Percentiles rank a stretch among this genome's conserved stretches.
Evolutionary conservation across 495 filamentous ascomycete genomes (phyloP).

Genomic region (Hyaloscypha hepaticicola): DNA sequence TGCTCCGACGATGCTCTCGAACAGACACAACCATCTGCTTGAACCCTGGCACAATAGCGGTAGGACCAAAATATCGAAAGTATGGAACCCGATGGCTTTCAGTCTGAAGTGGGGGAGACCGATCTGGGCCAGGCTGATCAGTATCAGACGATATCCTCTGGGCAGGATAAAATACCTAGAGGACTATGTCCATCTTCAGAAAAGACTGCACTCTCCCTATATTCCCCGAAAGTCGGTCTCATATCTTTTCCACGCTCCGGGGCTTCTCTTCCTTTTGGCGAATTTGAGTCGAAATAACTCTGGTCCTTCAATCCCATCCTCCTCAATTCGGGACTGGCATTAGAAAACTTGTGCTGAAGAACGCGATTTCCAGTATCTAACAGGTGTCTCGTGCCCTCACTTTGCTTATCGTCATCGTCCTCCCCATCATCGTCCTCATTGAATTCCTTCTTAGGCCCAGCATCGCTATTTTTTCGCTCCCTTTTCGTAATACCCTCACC

Average conservation of each 20-base stretch:
- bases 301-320: conserved; percentile 8
- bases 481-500: conserved; percentile 41
- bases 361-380: not conserved
- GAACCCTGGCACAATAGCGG: conserved; percentile 87
- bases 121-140: conserved; percentile 19
- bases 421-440: conserved; percentile 34
- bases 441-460: conserved; percentile 30
- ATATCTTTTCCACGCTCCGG: not conserved
- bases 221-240: conserved; percentile 11
- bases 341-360: not conserved
- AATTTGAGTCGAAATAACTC: conserved; percentile 9
- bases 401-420: conserved; percentile 21
- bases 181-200: conserved; percentile 33
- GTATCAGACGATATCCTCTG: conserved; percentile 14
- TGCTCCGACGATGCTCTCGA: conserved; percentile 46
- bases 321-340: conserved; percentile 4
- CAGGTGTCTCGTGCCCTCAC: conserved; percentile 17
- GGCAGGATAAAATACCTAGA: conserved; percentile 26
- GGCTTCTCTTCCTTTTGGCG: not conserved
- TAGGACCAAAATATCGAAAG: conserved; percentile 85
- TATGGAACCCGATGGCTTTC: conserved; percentile 71
- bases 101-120: conserved; percentile 18
- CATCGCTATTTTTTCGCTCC: conserved; percentile 39
- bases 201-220: conserved; percentile 34
- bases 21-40: conserved; percentile 82